A percentile compares a stretch with the other conserved stretches of the same genome.
These are phyloP conservation scores for Polygonum aviculare DNA, from an alignment of 148 eudicot species.

Conservation along the genomic window DNA sequence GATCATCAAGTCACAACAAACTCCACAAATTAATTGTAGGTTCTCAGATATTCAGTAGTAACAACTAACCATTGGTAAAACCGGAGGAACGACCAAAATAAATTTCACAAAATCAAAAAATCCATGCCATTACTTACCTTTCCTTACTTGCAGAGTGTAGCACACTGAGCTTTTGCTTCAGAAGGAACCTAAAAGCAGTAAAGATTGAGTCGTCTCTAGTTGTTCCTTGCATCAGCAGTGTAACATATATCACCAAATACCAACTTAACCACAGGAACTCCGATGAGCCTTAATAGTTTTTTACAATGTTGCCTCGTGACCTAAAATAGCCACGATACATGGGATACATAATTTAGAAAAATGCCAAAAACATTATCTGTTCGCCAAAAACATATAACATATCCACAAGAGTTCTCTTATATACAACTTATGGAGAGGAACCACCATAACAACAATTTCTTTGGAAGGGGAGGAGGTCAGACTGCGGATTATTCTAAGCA, in stretches of 20 bases:
- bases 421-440: neutral
- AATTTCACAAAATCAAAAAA: neutral
- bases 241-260: neutral
- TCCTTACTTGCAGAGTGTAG: slow-evolving; percentile 84
- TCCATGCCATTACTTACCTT: slow-evolving; percentile 36
- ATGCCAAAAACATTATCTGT: neutral
- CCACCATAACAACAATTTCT: neutral
- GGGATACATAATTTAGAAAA: neutral
- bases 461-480: neutral
- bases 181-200: slow-evolving; percentile 63
- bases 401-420: neutral
- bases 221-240: slow-evolving; percentile 1
- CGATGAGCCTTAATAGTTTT: slow-evolving; percentile 83
- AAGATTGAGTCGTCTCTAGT: slow-evolving; percentile 13
- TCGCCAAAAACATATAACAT: neutral
- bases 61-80: neutral
- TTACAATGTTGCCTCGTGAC: slow-evolving; percentile 95
- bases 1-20: neutral
- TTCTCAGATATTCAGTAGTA: neutral
- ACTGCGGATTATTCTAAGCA: neutral
- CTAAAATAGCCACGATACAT: slow-evolving; percentile 21
- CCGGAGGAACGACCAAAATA: neutral
- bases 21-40: neutral
- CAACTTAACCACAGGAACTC: slow-evolving; percentile 95
- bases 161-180: slow-evolving; percentile 98